Conservation (phyloP, 2,329 filamentous ascomycete species). For the Chaetothyriales sp. region DNA sequence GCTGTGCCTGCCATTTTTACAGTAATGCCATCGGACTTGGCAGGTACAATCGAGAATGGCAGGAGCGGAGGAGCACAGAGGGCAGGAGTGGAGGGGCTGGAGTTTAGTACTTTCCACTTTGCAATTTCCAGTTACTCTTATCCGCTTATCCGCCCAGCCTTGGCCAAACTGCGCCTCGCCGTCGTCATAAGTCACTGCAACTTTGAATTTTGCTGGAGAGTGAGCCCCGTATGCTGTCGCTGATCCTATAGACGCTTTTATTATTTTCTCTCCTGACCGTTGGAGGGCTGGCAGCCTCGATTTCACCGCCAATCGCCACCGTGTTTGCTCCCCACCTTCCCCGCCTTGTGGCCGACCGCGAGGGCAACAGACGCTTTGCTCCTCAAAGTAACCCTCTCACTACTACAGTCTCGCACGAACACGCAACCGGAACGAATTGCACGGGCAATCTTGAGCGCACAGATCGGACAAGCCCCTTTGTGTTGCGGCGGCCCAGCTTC, state of each 20-base stretch:
- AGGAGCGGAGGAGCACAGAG: background rate
- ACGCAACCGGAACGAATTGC: conserved; percentile 2
- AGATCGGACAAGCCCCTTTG: background rate
- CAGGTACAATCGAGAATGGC: conserved; percentile 5
- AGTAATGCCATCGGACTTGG: background rate
- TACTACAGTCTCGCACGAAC: conserved; percentile 10
- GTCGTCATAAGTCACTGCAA: background rate
- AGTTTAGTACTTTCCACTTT: background rate
- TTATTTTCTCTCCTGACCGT: background rate
- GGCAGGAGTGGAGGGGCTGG: background rate
- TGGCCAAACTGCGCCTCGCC: background rate
- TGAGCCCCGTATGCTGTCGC: background rate
- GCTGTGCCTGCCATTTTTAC: no score
- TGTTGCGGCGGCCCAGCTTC: background rate
- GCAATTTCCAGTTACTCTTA: background rate
- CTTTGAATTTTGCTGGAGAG: background rate
- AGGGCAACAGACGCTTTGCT: conserved; percentile 12
- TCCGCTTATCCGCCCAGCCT: background rate
- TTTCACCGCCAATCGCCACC: background rate
- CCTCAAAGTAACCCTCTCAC: conserved; percentile 12
- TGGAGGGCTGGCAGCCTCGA: background rate
- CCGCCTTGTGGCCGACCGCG: conserved; percentile 13
- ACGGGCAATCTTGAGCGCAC: background rate
- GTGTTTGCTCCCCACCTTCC: conserved; percentile 6
- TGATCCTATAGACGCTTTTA: background rate